Conservation (phyloP, 1,284 basidiomycete species). For the Vanrija humicola region DNA sequence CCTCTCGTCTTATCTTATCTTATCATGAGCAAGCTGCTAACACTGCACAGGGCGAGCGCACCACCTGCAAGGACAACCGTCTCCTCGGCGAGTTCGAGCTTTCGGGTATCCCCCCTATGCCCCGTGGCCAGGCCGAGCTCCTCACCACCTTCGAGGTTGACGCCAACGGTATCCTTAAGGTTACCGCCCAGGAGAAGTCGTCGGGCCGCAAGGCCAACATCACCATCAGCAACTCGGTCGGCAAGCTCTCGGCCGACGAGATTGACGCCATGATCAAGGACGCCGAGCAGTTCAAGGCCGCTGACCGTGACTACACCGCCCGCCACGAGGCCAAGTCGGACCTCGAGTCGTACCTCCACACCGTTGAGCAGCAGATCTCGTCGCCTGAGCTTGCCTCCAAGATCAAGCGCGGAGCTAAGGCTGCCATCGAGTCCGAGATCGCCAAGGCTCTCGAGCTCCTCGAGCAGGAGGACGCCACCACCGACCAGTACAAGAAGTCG, state of each 20-base stretch:
- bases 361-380: conserved; percentile 87
- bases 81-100: conserved; percentile 98
- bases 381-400: conserved; percentile 89
- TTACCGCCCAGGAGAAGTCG: conserved; percentile 79
- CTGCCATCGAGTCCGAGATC: conserved; percentile 89
- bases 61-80: conserved; percentile 99
- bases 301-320: conserved; percentile 94
- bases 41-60: conserved; percentile 83
- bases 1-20: too few species aligned
- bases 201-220: conserved; percentile 79
- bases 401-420: conserved; percentile 91
- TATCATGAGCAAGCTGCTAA: too few species aligned
- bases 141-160: conserved; percentile 99
- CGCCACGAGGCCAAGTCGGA: conserved; percentile 95
- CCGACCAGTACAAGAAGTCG: conserved; percentile 89
- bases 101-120: conserved; percentile 93
- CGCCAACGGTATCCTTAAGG: conserved; percentile 96
- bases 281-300: conserved; percentile 91
- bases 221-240: conserved; percentile 37
- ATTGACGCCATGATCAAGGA: conserved; percentile 99
- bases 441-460: conserved; percentile 92
- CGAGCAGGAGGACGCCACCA: conserved; percentile 86
- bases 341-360: conserved; percentile 91
- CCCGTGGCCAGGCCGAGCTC: conserved; percentile 96
- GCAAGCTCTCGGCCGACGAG: conserved; percentile 77